A percentile compares a stretch with the other conserved stretches of the same genome.
These are phyloP conservation scores for Mycena vulgaris DNA, from an alignment of 768 basidiomycete genomes.

Conservation along the genomic window DNA sequence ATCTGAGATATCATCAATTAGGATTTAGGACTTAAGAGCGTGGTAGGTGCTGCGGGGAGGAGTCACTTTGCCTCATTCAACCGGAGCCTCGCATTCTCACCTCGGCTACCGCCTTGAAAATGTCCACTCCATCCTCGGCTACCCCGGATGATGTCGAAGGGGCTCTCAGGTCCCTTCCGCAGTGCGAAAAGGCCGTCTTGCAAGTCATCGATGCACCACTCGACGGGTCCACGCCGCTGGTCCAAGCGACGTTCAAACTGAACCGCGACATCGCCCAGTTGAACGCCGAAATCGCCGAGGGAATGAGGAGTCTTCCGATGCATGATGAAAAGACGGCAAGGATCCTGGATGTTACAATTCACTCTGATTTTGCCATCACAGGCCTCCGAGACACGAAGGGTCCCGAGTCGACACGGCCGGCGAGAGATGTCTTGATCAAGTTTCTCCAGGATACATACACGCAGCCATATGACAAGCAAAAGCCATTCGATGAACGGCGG, in stretches of 20 bases:
- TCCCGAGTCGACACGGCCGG: constrained; percentile 27
- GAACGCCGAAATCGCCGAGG: constrained; percentile 24
- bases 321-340: constrained; percentile 21
- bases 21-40: constrained; percentile 22
- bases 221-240: constrained; percentile 21
- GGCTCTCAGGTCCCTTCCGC: constrained; percentile 17
- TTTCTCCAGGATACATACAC: constrained; percentile 26
- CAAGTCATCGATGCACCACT: constrained; percentile 27
- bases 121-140: constrained; percentile 20
- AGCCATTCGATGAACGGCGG: constrained; percentile 26
- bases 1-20: constrained; percentile 22
- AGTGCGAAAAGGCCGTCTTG: constrained; percentile 25
- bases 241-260: constrained; percentile 23
- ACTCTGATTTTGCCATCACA: constrained; percentile 24
- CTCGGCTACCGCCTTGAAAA: constrained; percentile 20
- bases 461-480: constrained; percentile 18
- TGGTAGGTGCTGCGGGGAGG: constrained; percentile 20
- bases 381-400: constrained; percentile 27
- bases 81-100: constrained; percentile 20
- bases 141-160: constrained; percentile 25
- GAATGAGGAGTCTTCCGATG: constrained; percentile 23
- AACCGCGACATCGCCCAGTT: constrained; percentile 20
- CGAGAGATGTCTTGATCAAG: constrained; percentile 23
- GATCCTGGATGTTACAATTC: constrained; percentile 27
- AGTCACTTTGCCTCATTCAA: constrained; percentile 17